Percentiles rank a stretch among this genome's conserved stretches.
These are phyloP conservation scores for Hansenula anomala DNA, from an alignment of 1,139 yeast genomes.

Conservation along the genomic window DNA sequence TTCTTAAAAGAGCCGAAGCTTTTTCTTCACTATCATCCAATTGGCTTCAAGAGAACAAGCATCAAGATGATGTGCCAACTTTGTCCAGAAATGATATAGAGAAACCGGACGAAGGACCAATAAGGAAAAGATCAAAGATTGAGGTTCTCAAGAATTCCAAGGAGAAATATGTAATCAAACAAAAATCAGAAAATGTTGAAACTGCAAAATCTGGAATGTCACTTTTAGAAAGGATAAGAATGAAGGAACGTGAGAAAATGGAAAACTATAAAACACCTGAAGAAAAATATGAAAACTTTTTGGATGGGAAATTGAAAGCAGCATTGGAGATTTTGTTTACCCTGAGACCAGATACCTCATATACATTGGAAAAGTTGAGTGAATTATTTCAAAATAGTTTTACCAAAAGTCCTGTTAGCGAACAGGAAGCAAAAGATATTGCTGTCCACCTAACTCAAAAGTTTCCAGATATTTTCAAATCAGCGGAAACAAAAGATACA, in stretches of 20 bases:
- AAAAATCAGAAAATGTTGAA: neutral
- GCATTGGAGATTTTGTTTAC: conserved; percentile 27
- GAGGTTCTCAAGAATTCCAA: conserved; percentile 6
- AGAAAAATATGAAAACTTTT: conserved; percentile 31
- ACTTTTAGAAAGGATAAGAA: conserved; percentile 37
- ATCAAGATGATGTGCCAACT: neutral
- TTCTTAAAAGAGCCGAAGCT: conserved; percentile 4
- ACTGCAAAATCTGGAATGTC: conserved; percentile 28
- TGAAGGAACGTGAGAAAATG: conserved; percentile 29
- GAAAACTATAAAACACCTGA: conserved; percentile 27
- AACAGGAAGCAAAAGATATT: conserved; percentile 26
- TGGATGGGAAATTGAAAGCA: conserved; percentile 37
- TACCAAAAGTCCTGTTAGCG: conserved; percentile 27
- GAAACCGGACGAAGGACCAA: conserved; percentile 5
- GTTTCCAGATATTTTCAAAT: conserved; percentile 16
- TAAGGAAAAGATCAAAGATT: conserved; percentile 4
- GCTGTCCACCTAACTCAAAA: conserved; percentile 13
- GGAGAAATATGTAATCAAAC: neutral
- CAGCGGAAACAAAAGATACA: conserved; percentile 9
- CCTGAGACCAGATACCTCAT: conserved; percentile 26
- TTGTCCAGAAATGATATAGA: neutral
- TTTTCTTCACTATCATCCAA: conserved; percentile 7
- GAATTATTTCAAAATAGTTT: conserved; percentile 27
- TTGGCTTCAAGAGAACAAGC: conserved; percentile 11
- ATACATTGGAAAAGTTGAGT: conserved; percentile 25